Percentiles rank a stretch among this genome's conserved stretches.
These are phyloP conservation scores for Durotheca rogersii DNA, from an alignment of 495 filamentous ascomycete species.

Conservation along the genomic window DNA sequence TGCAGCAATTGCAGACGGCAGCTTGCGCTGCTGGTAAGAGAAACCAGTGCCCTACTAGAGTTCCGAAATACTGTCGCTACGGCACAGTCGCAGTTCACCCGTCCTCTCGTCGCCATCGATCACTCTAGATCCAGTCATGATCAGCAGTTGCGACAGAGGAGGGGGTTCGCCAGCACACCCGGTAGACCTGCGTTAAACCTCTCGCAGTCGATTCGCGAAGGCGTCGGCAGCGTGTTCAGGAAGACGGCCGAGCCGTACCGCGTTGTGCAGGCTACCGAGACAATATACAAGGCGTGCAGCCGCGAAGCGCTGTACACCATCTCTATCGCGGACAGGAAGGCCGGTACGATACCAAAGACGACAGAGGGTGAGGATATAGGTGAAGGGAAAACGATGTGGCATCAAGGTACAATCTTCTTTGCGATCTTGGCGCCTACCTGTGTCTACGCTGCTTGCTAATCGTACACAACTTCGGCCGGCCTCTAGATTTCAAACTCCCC, in stretches of 20 bases:
- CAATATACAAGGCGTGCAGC: conserved; percentile 75
- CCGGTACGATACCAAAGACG: conserved; percentile 60
- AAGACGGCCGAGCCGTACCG: conserved; percentile 66
- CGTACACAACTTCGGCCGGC: not conserved
- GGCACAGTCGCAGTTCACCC: conserved; percentile 15
- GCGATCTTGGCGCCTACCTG: too few relatives aligned
- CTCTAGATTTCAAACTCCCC: conserved; percentile 57
- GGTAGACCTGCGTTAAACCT: conserved; percentile 1
- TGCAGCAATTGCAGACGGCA: conserved; percentile 38
- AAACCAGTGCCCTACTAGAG: conserved; percentile 18
- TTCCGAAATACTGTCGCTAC: conserved; percentile 19
- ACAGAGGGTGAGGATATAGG: conserved; percentile 77
- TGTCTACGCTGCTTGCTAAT: conserved; percentile 23
- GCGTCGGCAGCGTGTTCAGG: conserved; percentile 23
- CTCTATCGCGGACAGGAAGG: conserved; percentile 55
- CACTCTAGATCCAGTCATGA: conserved; percentile 2
- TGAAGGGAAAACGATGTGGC: conserved; percentile 76
- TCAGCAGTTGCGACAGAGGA: conserved; percentile 8
- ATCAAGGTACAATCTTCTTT: too few relatives aligned
- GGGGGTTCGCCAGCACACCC: conserved; percentile 27
- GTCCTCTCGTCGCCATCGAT: not conserved
- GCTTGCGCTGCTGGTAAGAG: conserved; percentile 32
- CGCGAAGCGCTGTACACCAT: conserved; percentile 74
- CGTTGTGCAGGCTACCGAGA: conserved; percentile 74
- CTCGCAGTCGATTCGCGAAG: conserved; percentile 6